phyloP scores from a whole-genome alignment of 441 rosid genomes.

The Arabidopsis lyrata region DNA sequence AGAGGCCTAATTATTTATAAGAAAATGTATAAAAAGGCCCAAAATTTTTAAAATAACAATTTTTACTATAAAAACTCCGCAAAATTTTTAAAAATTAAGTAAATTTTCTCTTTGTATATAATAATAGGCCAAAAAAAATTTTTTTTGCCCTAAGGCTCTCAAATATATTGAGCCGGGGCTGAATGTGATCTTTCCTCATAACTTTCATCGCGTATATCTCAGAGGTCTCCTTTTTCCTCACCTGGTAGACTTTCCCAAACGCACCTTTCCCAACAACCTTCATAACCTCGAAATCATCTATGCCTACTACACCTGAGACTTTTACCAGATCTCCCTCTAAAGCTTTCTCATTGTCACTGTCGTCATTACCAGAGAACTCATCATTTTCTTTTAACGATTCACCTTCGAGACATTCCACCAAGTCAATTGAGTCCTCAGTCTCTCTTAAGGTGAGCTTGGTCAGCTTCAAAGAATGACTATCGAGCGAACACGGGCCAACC shows the following conservation, averaged over 20 bases:
- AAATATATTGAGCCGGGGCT: no score
- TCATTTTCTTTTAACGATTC: slow-evolving; percentile 51
- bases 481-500: slow-evolving; percentile 78
- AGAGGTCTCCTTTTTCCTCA: slow-evolving; percentile 78
- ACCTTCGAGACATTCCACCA: slow-evolving; percentile 52
- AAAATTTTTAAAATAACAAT: no score
- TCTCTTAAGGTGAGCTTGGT: slow-evolving; percentile 68
- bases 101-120: no score
- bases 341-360: slow-evolving; percentile 42
- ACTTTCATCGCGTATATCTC: slow-evolving; percentile 98
- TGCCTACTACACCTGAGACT: slow-evolving; percentile 58
- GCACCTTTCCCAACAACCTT: slow-evolving; percentile 97
- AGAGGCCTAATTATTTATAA: no score
- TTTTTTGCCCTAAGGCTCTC: no score
- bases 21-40: no score
- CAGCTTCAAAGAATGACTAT: slow-evolving; percentile 66
- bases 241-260: slow-evolving; percentile 94
- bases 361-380: slow-evolving; percentile 49
- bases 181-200: slow-evolving; percentile 91
- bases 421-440: slow-evolving; percentile 56
- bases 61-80: no score
- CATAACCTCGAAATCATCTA: slow-evolving; percentile 88
- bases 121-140: no score
- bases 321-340: slow-evolving; percentile 42
- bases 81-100: no score